Evolutionary conservation across 2,329 filamentous ascomycete species (phyloP).

Genomic region (Kalaharituber pfeilii): DNA sequence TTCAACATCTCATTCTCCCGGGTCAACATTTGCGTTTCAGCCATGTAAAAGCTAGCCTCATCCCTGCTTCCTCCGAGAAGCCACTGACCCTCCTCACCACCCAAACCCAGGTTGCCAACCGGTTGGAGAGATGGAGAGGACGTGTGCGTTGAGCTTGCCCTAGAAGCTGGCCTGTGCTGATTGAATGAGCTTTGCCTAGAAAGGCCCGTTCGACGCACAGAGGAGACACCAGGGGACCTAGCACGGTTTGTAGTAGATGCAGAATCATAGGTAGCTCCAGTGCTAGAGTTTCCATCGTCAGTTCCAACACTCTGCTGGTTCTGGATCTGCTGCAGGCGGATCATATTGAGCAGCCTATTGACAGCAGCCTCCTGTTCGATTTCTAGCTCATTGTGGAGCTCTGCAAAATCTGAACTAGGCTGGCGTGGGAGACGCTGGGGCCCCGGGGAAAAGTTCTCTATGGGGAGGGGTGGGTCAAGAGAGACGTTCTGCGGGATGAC

Average conservation of each 20-base stretch:
- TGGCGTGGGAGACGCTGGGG: constrained; percentile 17
- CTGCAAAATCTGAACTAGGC: constrained; percentile 18
- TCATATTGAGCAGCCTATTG: constrained; percentile 60
- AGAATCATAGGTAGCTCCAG: constrained; percentile 36
- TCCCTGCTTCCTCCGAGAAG: constrained; percentile 41
- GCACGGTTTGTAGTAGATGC: constrained; percentile 31
- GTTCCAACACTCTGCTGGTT: constrained; percentile 34
- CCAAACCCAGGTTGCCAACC: constrained; percentile 38
- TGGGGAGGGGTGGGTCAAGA: constrained; percentile 9
- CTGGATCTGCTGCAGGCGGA: constrained; percentile 56
- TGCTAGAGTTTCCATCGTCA: constrained; percentile 28
- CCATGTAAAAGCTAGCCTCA: constrained; percentile 64
- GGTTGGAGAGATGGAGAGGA: constrained; percentile 41
- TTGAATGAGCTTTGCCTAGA: constrained; percentile 40
- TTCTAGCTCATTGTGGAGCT: constrained; percentile 24
- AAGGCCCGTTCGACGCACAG: constrained; percentile 24
- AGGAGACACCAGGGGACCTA: constrained; percentile 29
- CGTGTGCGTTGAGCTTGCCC: constrained; percentile 36
- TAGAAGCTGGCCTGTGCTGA: constrained; percentile 17
- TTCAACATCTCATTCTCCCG: constrained; percentile 72
- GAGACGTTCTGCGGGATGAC: constrained; percentile 22
- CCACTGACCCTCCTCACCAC: constrained; percentile 34
- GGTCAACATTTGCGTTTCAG: constrained; percentile 59
- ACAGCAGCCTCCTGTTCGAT: constrained; percentile 22
- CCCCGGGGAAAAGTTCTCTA: neutral